Evolutionary conservation across 805 yeast species (phyloP), one percentile per base, ranked within the genome.

Genomic region (Lachancea sp.): DNA sequence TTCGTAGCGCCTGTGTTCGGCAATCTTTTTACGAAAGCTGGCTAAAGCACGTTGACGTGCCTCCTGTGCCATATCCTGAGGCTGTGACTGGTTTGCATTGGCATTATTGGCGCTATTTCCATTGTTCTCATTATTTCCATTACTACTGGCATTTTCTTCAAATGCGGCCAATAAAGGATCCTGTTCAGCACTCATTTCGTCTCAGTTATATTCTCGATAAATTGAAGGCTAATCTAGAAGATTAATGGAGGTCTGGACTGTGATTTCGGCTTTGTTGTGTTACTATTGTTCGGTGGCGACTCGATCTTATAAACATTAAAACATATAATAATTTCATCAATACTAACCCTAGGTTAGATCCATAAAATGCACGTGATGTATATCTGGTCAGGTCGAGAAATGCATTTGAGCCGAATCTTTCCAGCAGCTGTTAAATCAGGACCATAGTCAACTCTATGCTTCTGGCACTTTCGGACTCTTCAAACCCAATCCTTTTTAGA

Each of bases 1-100:
- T 59, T 90, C 97, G 85, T 95, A 87, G 56, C 87, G 85, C 58
- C 95, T 78, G 65, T 92, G 98, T 55, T 92, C 97, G 53, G 84
- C 70, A 55, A 92, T 72, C 64, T 87, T 89, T 60, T 80, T 80
- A 61, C 87, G 88, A 64, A 86, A 84, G 46, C 79, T 83, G 28
- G 72, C 68, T 46, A 92, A 65, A 12, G 96, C 95, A 50, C 77
- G 75, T 46, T 80, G 81, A 52, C 94, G 78, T 8, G 64, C 61
- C 25, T 56, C 63, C 24, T 45, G 52, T 51, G 82, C 95, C 5
- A 77, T 77, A 46, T 83, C 65, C 40, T 59, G 54, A 21, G 26
- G 15, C 19, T 28, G 32, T 15, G n/a, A 26, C 8, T 22, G 35
- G 11, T 23, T 30, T 16, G 30, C 5, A 63, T 59, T 34, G 58